Evolutionary conservation across 202 grass and related monocot species (phyloP).

Genomic region (Schoenoplectus tabernaemontani): DNA sequence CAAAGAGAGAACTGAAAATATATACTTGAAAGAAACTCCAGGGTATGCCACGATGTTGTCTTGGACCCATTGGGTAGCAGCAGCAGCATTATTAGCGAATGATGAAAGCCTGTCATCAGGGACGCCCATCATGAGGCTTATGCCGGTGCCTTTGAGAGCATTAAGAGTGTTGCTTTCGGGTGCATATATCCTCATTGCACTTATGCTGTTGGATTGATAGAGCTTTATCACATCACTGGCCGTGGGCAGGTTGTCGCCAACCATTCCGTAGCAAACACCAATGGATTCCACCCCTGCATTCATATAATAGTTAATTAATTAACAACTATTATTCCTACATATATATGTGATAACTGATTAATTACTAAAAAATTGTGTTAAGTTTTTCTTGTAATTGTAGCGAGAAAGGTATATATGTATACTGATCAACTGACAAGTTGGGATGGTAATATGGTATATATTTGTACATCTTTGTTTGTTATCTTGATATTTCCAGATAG

Average conservation of each 20-base stretch:
- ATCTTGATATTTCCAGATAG: too few relatives aligned
- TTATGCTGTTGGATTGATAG: conserved; percentile 15
- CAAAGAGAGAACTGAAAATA: too few relatives aligned
- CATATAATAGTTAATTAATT: too few relatives aligned
- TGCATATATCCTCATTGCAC: conserved; percentile 23
- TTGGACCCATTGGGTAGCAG: conserved; percentile 16
- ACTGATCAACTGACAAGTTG: too few relatives aligned
- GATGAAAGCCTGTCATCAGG: background rate
- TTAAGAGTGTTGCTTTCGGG: background rate
- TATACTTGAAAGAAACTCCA: conserved; percentile 20
- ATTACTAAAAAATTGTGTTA: background rate
- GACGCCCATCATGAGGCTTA: conserved; percentile 17
- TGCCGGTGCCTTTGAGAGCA: conserved; percentile 19
- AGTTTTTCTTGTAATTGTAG: background rate
- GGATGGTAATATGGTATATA: too few relatives aligned
- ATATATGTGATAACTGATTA: too few relatives aligned
- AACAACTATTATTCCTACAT: too few relatives aligned
- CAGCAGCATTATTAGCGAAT: background rate
- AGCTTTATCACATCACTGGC: conserved; percentile 25
- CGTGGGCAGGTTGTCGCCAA: conserved; percentile 35
- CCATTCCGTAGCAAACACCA: conserved; percentile 36
- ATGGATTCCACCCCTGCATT: conserved; percentile 5
- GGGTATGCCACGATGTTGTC: conserved; percentile 18
- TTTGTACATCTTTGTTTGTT: too few relatives aligned
- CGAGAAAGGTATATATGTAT: too few relatives aligned